Evolutionary conservation across 2,329 filamentous ascomycete genomes (phyloP).

Genomic region (Fusarium sambucinum): DNA sequence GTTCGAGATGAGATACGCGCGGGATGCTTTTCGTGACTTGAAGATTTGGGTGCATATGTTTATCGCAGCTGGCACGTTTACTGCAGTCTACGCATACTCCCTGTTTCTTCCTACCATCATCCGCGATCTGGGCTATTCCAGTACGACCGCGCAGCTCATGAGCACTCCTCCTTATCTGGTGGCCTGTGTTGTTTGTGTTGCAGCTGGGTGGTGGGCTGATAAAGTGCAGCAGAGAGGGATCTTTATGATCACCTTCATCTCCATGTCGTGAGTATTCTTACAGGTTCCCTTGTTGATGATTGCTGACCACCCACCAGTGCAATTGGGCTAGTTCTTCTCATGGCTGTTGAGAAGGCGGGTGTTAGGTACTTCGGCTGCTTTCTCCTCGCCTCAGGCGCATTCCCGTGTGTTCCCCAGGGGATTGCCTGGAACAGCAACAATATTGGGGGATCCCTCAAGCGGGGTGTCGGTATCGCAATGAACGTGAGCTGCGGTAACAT

Average conservation of each 20-base stretch:
- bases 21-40: conserved; percentile 67
- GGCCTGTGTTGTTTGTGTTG: background rate
- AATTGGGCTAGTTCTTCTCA: background rate
- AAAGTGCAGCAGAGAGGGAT: conserved; percentile 3
- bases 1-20: conserved; percentile 65
- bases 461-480: conserved; percentile 54
- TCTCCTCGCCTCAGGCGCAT: conserved; percentile 1
- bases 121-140: conserved; percentile 3
- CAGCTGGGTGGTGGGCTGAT: conserved; percentile 5
- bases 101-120: conserved; percentile 15
- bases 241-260: conserved; percentile 4
- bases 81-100: conserved; percentile 5
- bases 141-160: conserved; percentile 8
- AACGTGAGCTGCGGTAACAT: conserved; percentile 4
- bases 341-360: background rate
- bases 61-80: conserved; percentile 3
- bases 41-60: conserved; percentile 52
- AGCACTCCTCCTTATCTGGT: conserved; percentile 2
- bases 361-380: conserved; percentile 9
- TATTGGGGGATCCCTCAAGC: conserved; percentile 66
- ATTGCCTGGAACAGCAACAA: conserved; percentile 68
- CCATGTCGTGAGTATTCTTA: background rate
- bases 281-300: rapidly evolving
- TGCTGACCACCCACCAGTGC: background rate
- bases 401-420: conserved; percentile 2